phyloP scores from a whole-genome alignment of 495 filamentous ascomycete genomes.

The Trichoderma asperelloides region DNA sequence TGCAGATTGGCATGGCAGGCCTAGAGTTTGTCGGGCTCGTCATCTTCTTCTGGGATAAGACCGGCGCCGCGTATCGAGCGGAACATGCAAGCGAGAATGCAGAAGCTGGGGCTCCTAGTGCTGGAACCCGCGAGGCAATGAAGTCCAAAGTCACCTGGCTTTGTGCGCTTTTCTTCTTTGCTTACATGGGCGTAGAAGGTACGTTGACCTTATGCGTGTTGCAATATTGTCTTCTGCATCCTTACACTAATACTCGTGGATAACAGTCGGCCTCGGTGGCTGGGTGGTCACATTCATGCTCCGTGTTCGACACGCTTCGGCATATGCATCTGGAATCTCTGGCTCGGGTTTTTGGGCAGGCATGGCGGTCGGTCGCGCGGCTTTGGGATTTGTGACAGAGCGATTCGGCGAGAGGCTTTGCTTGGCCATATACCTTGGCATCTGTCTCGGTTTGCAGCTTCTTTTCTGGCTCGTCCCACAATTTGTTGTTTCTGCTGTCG shows the following conservation, averaged over 20 bases:
- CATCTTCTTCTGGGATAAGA: constrained; percentile 59
- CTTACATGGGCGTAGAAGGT: constrained; percentile 70
- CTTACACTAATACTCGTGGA: not conserved
- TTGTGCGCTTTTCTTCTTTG: constrained; percentile 63
- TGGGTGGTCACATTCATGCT: constrained; percentile 89
- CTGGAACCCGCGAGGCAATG: constrained; percentile 27
- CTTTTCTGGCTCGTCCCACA: constrained; percentile 78
- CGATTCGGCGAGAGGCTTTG: constrained; percentile 64
- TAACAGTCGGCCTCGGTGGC: constrained; percentile 61
- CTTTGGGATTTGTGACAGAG: constrained; percentile 60
- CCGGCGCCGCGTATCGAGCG: constrained; percentile 51
- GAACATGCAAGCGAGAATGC: constrained; percentile 17
- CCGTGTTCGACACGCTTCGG: constrained; percentile 59
- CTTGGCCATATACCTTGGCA: constrained; percentile 49
- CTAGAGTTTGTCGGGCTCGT: constrained; percentile 49
- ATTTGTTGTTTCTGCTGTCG: constrained; percentile 62
- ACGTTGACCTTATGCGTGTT: not conserved
- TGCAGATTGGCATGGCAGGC: constrained; percentile 45
- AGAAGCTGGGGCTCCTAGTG: constrained; percentile 19
- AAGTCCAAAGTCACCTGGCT: constrained; percentile 58
- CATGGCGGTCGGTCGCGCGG: constrained; percentile 64
- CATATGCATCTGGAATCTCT: constrained; percentile 65
- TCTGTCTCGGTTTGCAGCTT: constrained; percentile 60
- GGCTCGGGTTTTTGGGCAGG: constrained; percentile 82
- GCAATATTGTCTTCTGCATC: not conserved